A percentile compares a stretch with the other conserved stretches of the same genome.
Conservation (phyloP, 2,329 filamentous ascomycete genomes). For the Arthrobotrys entomopaga region DNA sequence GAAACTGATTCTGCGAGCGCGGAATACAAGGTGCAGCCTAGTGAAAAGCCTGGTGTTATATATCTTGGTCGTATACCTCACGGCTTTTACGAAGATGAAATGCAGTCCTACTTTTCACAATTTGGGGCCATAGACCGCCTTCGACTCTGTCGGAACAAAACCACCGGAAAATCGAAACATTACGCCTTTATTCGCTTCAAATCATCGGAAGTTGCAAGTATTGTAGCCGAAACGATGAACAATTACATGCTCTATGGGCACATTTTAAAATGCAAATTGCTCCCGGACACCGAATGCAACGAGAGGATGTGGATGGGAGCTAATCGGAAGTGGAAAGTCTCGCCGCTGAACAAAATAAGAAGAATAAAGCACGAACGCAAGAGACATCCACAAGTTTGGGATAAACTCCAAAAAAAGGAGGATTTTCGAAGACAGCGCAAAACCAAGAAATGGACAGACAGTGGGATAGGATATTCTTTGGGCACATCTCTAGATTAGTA, state of each 20-base stretch:
- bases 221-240: slow-evolving; percentile 95
- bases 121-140: slow-evolving; percentile 84
- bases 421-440: slow-evolving; percentile 75
- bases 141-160: slow-evolving; percentile 88
- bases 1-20: neutral
- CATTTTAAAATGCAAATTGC: slow-evolving; percentile 84
- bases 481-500: slow-evolving; percentile 56
- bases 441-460: slow-evolving; percentile 77
- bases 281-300: slow-evolving; percentile 65
- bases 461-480: slow-evolving; percentile 81
- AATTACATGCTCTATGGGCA: slow-evolving; percentile 96
- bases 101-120: slow-evolving; percentile 91
- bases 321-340: slow-evolving; percentile 86
- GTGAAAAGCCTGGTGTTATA: slow-evolving; percentile 76
- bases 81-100: slow-evolving; percentile 97
- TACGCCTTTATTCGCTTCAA: slow-evolving; percentile 93
- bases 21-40: neutral
- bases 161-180: slow-evolving; percentile 90
- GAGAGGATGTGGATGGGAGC: slow-evolving; percentile 88
- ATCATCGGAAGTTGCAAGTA: slow-evolving; percentile 80
- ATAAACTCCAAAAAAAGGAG: slow-evolving; percentile 77
- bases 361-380: slow-evolving; percentile 78
- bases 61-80: slow-evolving; percentile 92
- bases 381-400: slow-evolving; percentile 79
- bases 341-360: slow-evolving; percentile 87